Percentiles rank a stretch among this genome's conserved stretches.
These are phyloP conservation scores for Cystobasidium ongulense DNA, from an alignment of 768 basidiomycete genomes.

Conservation along the genomic window DNA sequence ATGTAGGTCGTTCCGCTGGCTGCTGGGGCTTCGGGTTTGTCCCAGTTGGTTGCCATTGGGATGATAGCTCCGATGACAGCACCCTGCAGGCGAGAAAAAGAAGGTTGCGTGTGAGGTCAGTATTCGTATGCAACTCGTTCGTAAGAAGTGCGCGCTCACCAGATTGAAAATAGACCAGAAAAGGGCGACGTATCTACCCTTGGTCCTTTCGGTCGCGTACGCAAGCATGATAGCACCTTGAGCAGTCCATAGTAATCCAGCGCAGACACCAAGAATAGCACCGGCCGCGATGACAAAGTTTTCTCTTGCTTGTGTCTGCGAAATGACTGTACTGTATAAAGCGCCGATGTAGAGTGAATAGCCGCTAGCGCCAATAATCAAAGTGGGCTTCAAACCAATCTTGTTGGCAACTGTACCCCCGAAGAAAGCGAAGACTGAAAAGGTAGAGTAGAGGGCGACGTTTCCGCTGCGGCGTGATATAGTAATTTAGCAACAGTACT, in stretches of 20 bases:
- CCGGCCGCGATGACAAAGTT: slow-evolving; percentile 35
- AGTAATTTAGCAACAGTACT: background rate
- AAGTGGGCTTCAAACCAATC: slow-evolving; percentile 31
- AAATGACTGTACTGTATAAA: slow-evolving; percentile 31
- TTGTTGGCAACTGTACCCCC: slow-evolving; percentile 34
- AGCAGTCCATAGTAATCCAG: slow-evolving; percentile 34
- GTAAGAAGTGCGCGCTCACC: slow-evolving; percentile 8
- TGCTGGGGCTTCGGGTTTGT: background rate
- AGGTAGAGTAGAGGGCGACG: slow-evolving; percentile 33
- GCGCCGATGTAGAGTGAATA: slow-evolving; percentile 36
- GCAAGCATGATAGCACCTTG: slow-evolving; percentile 33
- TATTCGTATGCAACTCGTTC: background rate
- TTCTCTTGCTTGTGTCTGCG: slow-evolving; percentile 22
- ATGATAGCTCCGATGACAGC: slow-evolving; percentile 24
- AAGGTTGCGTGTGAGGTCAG: no score
- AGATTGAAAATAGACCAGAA: slow-evolving; percentile 37
- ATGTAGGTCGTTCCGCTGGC: slow-evolving; percentile 28
- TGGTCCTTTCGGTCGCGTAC: slow-evolving; percentile 33
- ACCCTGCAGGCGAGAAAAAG: background rate
- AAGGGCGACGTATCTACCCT: slow-evolving; percentile 33
- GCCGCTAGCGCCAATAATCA: slow-evolving; percentile 27
- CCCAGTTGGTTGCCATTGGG: slow-evolving; percentile 10
- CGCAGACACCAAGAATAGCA: slow-evolving; percentile 33
- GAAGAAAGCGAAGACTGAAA: slow-evolving; percentile 35
- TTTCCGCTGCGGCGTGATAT: slow-evolving; percentile 20